Evolutionary conservation across 768 basidiomycete genomes (phyloP).

Genomic region (Rhizopogon rudus): DNA sequence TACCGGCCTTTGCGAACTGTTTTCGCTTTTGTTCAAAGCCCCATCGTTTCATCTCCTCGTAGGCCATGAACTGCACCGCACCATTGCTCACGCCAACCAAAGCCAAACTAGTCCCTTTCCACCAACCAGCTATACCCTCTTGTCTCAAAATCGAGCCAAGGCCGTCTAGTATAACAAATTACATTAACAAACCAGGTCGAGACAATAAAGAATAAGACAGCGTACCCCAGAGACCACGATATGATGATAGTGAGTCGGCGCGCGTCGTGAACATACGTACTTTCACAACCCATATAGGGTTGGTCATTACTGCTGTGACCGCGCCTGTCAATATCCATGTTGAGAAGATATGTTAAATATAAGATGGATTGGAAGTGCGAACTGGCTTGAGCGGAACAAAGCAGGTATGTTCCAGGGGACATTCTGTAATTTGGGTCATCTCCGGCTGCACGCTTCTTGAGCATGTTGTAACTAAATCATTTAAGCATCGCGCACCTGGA

Average conservation of each 20-base stretch:
- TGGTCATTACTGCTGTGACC: conserved; percentile 89
- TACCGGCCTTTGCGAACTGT: conserved; percentile 55
- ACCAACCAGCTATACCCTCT: conserved; percentile 79
- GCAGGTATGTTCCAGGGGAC: conserved; percentile 73
- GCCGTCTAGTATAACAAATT: conserved; percentile 45
- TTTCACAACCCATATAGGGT: conserved; percentile 97
- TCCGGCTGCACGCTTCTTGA: conserved; percentile 75
- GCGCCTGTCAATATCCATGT: conserved; percentile 55
- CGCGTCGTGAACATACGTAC: conserved; percentile 93
- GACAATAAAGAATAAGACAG: neutral
- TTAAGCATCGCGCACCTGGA: conserved; percentile 4
- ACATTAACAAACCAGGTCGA: neutral
- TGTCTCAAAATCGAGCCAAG: conserved; percentile 60
- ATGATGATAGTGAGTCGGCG: conserved; percentile 61
- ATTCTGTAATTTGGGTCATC: conserved; percentile 63
- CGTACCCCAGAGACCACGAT: conserved; percentile 73
- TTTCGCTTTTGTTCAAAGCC: conserved; percentile 75
- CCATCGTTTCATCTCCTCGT: conserved; percentile 94
- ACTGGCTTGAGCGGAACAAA: conserved; percentile 97
- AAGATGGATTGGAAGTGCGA: conserved; percentile 37
- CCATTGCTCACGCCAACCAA: conserved; percentile 93
- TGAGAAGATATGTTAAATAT: conserved; percentile 9
- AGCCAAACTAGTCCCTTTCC: conserved; percentile 83
- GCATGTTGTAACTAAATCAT: conserved; percentile 76
- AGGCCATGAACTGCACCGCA: conserved; percentile 92